A percentile compares a stretch with the other conserved stretches of the same genome.
Conservation (phyloP, 495 filamentous ascomycete genomes). For the Hypoxylon fragiforme region DNA sequence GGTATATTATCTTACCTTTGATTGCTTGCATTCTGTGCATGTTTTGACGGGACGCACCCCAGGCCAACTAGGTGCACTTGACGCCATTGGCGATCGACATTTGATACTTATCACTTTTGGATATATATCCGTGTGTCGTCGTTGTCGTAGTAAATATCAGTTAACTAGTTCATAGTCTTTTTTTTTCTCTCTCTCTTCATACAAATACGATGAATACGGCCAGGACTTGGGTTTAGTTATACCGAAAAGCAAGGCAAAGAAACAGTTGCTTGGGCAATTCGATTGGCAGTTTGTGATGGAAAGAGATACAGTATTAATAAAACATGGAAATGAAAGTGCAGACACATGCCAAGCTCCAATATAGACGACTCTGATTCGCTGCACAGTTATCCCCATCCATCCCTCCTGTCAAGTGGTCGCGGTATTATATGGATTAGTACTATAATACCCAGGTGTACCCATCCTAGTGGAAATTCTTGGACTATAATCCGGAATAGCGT, state of each 20-base stretch:
- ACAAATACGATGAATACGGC: too few species aligned
- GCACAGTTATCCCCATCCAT: not conserved
- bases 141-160: not conserved
- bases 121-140: too few species aligned
- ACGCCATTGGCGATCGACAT: slow-evolving; percentile 19
- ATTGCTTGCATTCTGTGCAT: slow-evolving; percentile 41
- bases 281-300: slow-evolving; percentile 12
- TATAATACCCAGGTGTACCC: not conserved
- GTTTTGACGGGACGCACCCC: slow-evolving; percentile 32
- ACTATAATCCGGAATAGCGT: not conserved
- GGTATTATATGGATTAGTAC: not conserved
- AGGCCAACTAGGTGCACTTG: slow-evolving; percentile 27
- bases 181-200: too few species aligned
- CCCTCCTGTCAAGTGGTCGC: slow-evolving; percentile 7
- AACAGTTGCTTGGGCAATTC: slow-evolving; percentile 8
- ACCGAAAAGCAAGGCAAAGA: too few species aligned
- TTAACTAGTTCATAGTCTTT: not conserved
- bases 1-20: too few species aligned
- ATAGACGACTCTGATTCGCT: slow-evolving; percentile 22
- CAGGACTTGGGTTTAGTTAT: too few species aligned
- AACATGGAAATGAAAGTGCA: slow-evolving; percentile 7
- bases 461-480: not conserved
- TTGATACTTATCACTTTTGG: not conserved
- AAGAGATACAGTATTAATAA: slow-evolving; percentile 20
- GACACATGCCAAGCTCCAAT: slow-evolving; percentile 17